phyloP scores from a whole-genome alignment of 768 basidiomycete genomes.

The Suillus lakei region DNA sequence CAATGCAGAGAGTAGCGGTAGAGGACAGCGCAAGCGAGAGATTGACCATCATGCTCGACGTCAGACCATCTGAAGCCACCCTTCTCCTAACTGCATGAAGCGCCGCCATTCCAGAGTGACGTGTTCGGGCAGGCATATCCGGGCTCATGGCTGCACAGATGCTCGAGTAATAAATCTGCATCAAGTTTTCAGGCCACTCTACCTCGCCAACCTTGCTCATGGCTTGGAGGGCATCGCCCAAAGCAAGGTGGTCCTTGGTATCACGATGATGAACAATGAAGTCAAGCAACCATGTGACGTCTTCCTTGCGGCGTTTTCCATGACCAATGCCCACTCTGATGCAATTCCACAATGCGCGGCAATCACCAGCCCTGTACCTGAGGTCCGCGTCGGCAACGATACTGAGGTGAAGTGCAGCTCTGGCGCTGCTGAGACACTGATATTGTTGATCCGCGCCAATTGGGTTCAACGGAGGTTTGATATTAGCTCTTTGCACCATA shows the following conservation, averaged over 20 bases:
- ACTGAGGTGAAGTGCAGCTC: background rate
- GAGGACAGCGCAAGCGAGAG: background rate
- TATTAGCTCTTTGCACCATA: background rate
- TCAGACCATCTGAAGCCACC: background rate
- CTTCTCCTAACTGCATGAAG: background rate
- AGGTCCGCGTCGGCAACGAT: background rate
- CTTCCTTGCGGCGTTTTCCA: background rate
- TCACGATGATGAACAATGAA: background rate
- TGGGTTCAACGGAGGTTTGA: background rate
- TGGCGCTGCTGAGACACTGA: background rate
- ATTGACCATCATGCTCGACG: background rate
- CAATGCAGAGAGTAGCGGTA: background rate
- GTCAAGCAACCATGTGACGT: conserved; percentile 1
- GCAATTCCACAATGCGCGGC: background rate
- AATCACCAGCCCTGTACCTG: background rate
- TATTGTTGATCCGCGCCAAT: background rate
- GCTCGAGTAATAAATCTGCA: background rate
- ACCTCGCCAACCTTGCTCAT: conserved; percentile 1
- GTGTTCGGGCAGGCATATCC: background rate
- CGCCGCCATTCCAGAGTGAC: background rate
- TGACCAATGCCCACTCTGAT: background rate
- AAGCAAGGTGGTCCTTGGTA: conserved; percentile 2
- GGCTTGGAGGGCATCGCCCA: background rate
- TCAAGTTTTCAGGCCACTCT: background rate
- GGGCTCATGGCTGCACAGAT: background rate